Evolutionary conservation across 2,329 filamentous ascomycete genomes (phyloP).

Genomic region (Sarocladium brachiariae): DNA sequence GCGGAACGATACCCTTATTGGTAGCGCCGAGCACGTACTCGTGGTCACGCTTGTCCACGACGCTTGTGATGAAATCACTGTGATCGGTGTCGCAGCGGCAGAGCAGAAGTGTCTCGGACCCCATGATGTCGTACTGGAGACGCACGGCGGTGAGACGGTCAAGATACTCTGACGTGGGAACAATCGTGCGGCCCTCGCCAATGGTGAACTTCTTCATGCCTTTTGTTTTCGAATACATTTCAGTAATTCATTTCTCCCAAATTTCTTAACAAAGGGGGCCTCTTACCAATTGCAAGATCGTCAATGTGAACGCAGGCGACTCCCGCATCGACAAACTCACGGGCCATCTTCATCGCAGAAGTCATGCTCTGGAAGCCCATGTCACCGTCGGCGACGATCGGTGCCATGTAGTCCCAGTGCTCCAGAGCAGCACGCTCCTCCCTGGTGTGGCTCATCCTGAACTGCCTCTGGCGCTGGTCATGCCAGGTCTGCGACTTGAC

Average conservation of each 20-base stretch:
- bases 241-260: too few relatives aligned
- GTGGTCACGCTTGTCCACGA: constrained; percentile 29
- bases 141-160: constrained; percentile 27
- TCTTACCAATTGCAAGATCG: constrained; percentile 27
- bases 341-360: constrained; percentile 31
- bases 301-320: constrained; percentile 37
- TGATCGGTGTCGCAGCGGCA: constrained; percentile 13
- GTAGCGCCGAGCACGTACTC: constrained; percentile 32
- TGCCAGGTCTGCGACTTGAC: constrained; percentile 33
- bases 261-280: too few relatives aligned
- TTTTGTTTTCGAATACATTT: too few relatives aligned
- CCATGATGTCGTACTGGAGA: constrained; percentile 34
- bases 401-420: constrained; percentile 31
- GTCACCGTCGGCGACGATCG: constrained; percentile 34
- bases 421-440: constrained; percentile 25
- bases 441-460: constrained; percentile 24
- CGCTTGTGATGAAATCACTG: constrained; percentile 30
- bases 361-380: constrained; percentile 36
- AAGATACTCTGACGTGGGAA: constrained; percentile 32
- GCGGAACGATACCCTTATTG: constrained; percentile 16
- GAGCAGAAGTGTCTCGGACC: constrained; percentile 11
- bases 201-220: constrained; percentile 37
- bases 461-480: constrained; percentile 32
- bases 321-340: constrained; percentile 33
- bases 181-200: constrained; percentile 31